Base-by-base conservation (phyloP, 2,329 filamentous ascomycete genomes). In the Exophiala oligosperma region DNA sequence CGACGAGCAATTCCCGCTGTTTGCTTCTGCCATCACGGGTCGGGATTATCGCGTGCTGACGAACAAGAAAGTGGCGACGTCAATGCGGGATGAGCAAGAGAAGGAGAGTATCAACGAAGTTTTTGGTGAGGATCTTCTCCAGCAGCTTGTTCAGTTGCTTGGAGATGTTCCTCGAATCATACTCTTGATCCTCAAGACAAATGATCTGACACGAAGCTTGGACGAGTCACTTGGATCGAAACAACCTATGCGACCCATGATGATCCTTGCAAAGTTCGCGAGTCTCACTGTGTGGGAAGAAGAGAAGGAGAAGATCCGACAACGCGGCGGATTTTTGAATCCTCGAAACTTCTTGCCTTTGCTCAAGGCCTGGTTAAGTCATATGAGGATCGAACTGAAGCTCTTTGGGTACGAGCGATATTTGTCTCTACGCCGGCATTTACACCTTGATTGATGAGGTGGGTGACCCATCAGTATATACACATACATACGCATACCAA, bases 11-110 rank as follows among this genome's bases (percentile, higher is more conserved):
- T 99, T 99, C 69, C 92, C 92, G 1, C 83, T 99, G 21, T 99
- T 99, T 72, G 94, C 93, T 1, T 94, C 90, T 9, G 94, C 94
- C 56, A 99, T 99, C 70, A 99, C 94, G 0, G 94, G 94, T 2
- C 84, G 95, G 44, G 94, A 99, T 73, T 99, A 89, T 72, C 85
- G 82, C 55, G 86, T 95, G 3, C 79, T 97, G 49, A 84, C 77
- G 3, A 81, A 84, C 29, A 83, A 85, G 2, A 77, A 82, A 5
- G 67, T 71, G 7, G 52, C 62, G 5, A 63, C 61, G 7, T 77
- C 77, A 60, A 79, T 84, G 3, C 84, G 92, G 51, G 88, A 88
- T 2, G 78, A 78, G 1, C 83, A 86, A 60, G 95, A 99, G 77
- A 92, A 95, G 74, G 86, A 94, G 67, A 83, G 84, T n/a, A 95